phyloP scores from a whole-genome alignment of 306 rosid species.

The Acacia melanoxylon region DNA sequence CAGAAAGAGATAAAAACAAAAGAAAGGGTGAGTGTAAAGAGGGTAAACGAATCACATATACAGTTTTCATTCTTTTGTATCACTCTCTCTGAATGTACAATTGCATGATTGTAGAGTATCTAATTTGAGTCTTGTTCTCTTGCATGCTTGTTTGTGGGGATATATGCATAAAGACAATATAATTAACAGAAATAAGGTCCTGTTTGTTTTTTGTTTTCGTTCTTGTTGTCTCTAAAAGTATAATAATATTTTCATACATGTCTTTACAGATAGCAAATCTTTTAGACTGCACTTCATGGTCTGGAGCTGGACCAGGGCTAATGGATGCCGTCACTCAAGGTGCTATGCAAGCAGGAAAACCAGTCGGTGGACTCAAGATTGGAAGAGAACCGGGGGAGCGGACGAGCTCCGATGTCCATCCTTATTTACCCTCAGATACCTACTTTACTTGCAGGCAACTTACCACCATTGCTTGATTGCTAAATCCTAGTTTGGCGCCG shows the following conservation, averaged over 20 bases:
- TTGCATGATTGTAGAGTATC: not conserved
- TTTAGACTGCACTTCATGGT: conserved; percentile 88
- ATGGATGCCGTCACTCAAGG: conserved; percentile 96
- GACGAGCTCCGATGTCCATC: conserved; percentile 78
- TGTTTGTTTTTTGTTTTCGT: not conserved
- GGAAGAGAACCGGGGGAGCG: conserved; percentile 84
- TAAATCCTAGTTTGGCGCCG: not conserved
- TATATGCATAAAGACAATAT: not conserved
- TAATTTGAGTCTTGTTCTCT: not conserved
- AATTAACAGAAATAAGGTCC: not conserved
- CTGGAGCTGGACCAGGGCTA: conserved; percentile 91
- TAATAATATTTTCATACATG: not conserved
- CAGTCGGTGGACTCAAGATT: conserved; percentile 87
- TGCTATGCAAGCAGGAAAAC: conserved; percentile 71
- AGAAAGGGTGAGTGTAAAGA: not conserved
- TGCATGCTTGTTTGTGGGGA: not conserved
- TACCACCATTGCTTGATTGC: conserved; percentile 5
- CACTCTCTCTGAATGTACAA: not conserved
- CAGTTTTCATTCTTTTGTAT: not conserved
- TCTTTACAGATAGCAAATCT: conserved; percentile 69
- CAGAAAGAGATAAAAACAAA: not conserved
- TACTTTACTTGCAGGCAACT: conserved; percentile 85
- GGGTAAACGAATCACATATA: too few species aligned
- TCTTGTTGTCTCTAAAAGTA: not conserved
- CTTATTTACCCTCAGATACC: conserved; percentile 71